phyloP scores from a whole-genome alignment of 805 yeast genomes.

The Suhomyces sp. region DNA sequence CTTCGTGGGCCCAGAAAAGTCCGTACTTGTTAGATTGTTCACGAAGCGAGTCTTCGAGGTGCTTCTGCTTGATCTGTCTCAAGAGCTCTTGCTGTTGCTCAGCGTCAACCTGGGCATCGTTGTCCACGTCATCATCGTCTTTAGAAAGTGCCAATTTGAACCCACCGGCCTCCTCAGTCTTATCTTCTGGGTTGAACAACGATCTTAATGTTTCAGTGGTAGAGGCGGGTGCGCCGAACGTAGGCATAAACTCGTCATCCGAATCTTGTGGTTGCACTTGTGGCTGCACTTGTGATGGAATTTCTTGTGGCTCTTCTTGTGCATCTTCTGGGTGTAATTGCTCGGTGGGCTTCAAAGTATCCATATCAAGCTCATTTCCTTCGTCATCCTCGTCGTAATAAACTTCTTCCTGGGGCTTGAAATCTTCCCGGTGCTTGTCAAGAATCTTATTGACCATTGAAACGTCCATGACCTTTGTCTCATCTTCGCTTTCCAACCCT shows the following conservation, averaged over 20 bases:
- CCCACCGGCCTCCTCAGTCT: conserved; percentile 9
- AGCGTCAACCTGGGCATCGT: conserved; percentile 19
- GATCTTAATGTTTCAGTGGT: conserved; percentile 61
- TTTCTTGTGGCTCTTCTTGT: conserved; percentile 30
- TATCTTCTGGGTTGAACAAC: conserved; percentile 45
- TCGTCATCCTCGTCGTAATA: conserved; percentile 40
- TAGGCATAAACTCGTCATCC: conserved; percentile 53
- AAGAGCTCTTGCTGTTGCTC: conserved; percentile 26
- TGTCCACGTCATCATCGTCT: conserved; percentile 49
- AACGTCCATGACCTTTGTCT: conserved; percentile 3
- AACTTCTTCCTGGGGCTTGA: conserved; percentile 25
- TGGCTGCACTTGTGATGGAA: conserved; percentile 17
- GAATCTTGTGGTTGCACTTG: conserved; percentile 16
- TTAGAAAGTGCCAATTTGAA: conserved; percentile 41
- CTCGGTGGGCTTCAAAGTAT: conserved; percentile 18
- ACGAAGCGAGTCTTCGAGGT: conserved; percentile 24
- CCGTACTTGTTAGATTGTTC: conserved; percentile 34
- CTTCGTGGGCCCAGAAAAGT: conserved; percentile 76
- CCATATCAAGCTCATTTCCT: conserved; percentile 40
- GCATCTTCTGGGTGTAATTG: too few relatives aligned
- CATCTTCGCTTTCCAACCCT: conserved; percentile 6
- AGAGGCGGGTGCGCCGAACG: conserved; percentile 44
- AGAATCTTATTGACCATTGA: conserved; percentile 12
- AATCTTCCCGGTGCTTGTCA: conserved; percentile 10
- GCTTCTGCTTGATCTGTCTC: conserved; percentile 30